Evolutionary conservation across 106 monocot genomes (phyloP).

Genomic region (Dendrobium officinale): DNA sequence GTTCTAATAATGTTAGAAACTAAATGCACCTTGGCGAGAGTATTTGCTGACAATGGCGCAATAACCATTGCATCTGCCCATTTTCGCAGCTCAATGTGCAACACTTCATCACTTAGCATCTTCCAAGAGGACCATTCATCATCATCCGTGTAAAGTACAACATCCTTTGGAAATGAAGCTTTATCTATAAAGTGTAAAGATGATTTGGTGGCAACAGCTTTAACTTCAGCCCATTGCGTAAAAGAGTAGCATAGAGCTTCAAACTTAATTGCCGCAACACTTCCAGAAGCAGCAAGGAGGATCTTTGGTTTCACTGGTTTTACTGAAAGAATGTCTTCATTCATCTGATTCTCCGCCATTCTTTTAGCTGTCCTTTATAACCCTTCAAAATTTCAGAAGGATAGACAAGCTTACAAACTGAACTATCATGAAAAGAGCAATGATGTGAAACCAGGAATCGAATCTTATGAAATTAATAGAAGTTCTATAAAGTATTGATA

Average conservation of each 20-base stretch:
- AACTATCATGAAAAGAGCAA: background rate
- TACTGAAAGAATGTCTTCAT: background rate
- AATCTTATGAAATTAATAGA: too few species aligned
- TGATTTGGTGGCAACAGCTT: slow-evolving; percentile 75
- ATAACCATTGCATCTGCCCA: slow-evolving; percentile 92
- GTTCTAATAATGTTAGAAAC: background rate
- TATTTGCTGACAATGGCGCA: slow-evolving; percentile 90
- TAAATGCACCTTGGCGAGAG: slow-evolving; percentile 70
- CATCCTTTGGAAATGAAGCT: slow-evolving; percentile 51
- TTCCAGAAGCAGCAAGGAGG: slow-evolving; percentile 86
- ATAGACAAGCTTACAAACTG: background rate
- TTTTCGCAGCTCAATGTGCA: slow-evolving; percentile 88
- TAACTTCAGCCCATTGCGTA: slow-evolving; percentile 84
- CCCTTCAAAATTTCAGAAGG: background rate
- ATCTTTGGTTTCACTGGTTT: slow-evolving; percentile 47
- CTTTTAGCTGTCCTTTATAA: background rate
- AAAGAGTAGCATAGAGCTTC: slow-evolving; percentile 71
- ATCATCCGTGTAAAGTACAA: slow-evolving; percentile 70
- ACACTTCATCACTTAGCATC: slow-evolving; percentile 71
- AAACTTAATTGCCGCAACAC: slow-evolving; percentile 93
- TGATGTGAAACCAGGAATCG: too few species aligned
- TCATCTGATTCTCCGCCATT: slow-evolving; percentile 1
- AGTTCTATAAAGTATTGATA: too few species aligned
- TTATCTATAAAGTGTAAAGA: slow-evolving; percentile 73
- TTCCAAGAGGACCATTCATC: slow-evolving; percentile 92